Evolutionary conservation across 2,329 filamentous ascomycete genomes (phyloP).

Genomic region (Trichophyton benhamiae): DNA sequence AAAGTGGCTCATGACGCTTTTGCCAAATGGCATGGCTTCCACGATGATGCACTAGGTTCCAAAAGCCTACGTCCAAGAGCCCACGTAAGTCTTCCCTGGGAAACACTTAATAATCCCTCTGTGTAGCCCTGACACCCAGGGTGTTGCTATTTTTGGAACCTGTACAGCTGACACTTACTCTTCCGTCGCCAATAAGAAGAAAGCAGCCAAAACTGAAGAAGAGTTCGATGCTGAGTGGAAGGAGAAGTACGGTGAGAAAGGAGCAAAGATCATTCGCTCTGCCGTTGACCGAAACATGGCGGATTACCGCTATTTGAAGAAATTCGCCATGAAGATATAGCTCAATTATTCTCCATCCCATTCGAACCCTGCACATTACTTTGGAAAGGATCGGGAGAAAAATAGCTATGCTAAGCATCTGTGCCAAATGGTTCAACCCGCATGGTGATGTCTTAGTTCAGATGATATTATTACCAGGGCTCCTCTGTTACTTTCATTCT

Average conservation of each 20-base stretch:
- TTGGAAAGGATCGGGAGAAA: neutral
- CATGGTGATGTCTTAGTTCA: neutral
- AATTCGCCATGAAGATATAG: slow-evolving; percentile 47
- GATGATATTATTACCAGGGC: neutral
- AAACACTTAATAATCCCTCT: neutral
- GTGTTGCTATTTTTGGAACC: neutral
- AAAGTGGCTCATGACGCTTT: slow-evolving; percentile 59
- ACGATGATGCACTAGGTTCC: slow-evolving; percentile 84
- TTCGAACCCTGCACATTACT: neutral
- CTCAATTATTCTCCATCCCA: neutral
- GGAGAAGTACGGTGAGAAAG: slow-evolving; percentile 49
- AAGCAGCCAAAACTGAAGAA: slow-evolving; percentile 37
- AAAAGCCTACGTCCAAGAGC: slow-evolving; percentile 54
- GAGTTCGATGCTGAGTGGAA: slow-evolving; percentile 48
- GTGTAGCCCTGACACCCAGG: neutral
- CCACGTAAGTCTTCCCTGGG: slow-evolving; percentile 27
- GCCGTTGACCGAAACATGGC: slow-evolving; percentile 48
- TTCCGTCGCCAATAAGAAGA: slow-evolving; percentile 15
- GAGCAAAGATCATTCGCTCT: slow-evolving; percentile 45
- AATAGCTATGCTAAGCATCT: neutral
- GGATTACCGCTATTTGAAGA: slow-evolving; percentile 54
- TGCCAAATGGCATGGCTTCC: slow-evolving; percentile 95
- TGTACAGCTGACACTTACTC: neutral
- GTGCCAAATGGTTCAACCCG: neutral
- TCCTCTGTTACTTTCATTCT: too few species aligned